Percentiles rank a stretch among this genome's conserved stretches.
These are phyloP conservation scores for Thecamonas trahens DNA, from an alignment of 78 protist species.

Conservation along the genomic window DNA sequence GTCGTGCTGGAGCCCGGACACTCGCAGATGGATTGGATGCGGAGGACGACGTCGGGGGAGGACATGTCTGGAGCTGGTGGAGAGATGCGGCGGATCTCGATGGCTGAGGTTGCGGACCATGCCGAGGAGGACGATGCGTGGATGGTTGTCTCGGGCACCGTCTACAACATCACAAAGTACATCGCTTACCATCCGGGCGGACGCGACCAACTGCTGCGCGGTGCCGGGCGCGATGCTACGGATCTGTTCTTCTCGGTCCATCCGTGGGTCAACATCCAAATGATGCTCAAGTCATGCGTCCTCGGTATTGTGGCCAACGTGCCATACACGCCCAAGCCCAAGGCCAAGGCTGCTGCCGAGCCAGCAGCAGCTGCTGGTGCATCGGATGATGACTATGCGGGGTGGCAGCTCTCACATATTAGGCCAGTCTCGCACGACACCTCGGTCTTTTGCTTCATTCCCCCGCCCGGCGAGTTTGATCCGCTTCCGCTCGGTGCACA, in stretches of 20 bases:
- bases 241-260: conserved; percentile 27
- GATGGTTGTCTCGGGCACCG: conserved; percentile 59
- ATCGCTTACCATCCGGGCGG: conserved; percentile 73
- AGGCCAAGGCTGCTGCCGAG: too few relatives aligned
- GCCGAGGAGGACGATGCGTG: conserved; percentile 36
- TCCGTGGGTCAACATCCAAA: conserved; percentile 19
- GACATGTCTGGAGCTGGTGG: conserved; percentile 3
- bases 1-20: conserved; percentile 47
- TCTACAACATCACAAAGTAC: conserved; percentile 61
- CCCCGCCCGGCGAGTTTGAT: too few relatives aligned
- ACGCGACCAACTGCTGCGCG: conserved; percentile 20
- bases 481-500: too few relatives aligned
- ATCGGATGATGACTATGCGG: too few relatives aligned
- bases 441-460: too few relatives aligned
- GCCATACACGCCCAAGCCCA: too few relatives aligned
- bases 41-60: too few relatives aligned
- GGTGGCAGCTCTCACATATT: too few relatives aligned
- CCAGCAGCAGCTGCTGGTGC: too few relatives aligned
- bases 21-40: conserved; percentile 46
- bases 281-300: neutral
- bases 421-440: too few relatives aligned
- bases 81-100: neutral
- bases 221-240: conserved; percentile 66
- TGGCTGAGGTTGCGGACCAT: conserved; percentile 37
- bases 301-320: too few relatives aligned